Evolutionary conservation across 345 rosid genomes (phyloP), one percentile per base, ranked within the genome.

Genomic region (Populus davidiana): DNA sequence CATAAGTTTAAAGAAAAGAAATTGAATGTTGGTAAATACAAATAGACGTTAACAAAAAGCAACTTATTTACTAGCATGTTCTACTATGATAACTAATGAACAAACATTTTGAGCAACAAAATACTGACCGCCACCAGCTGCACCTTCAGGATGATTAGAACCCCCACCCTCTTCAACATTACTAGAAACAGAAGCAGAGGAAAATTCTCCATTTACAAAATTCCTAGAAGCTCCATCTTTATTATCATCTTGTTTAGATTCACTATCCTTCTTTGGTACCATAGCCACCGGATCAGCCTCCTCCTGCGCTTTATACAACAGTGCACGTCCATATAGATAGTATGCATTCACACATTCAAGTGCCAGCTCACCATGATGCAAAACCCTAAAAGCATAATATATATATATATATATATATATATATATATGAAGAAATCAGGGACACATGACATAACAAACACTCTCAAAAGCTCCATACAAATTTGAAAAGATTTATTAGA

Each of bases 221-320:
- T 67, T 79, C 84, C 90, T 91, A 39, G 73, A 76, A 75, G 86
- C 68, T 75, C 59, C 92, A 76, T 86, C 90, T 80, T 83, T 89
- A 74, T 78, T 81, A 78, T 86, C 67, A 13, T 76, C 87, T 77
- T 79, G 82, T 62, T 75, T 82, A 67, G 83, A 74, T 71, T 83
- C 88, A 74, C 64, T 82, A 33, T 88, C 94, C 86, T 88, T 93
- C 85, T 90, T 89, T 1, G 98, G 91, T 74, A 94, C 81, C 78
- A 86, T 66, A 72, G 82, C 99, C 82, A 92, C 76, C 23, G 97
- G 97, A 89, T 91, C 99, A 70, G 95, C 86, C 88, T 94, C 97
- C 78, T 93, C 97, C 67, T 92, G 97, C 77, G 97, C 98, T 85
- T 94, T 94, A 73, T 87, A 91, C 73, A 94, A 77, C 17, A 96